These are phyloP conservation scores for Beauveria scarabaeidicola DNA, from an alignment of 2,329 filamentous ascomycete genomes.

Conservation along the genomic window DNA sequence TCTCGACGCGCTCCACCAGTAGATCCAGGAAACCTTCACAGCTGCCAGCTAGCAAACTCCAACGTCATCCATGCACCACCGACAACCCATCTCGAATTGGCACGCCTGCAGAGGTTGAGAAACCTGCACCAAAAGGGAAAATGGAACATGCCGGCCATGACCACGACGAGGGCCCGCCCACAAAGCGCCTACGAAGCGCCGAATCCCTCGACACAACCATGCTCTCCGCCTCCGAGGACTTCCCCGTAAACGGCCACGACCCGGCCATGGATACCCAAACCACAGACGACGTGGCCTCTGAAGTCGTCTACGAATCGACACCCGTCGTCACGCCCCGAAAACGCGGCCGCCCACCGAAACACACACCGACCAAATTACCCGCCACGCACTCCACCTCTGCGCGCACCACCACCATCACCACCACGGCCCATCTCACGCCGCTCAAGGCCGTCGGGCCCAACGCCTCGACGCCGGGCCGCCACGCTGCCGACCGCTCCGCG, in stretches of 20 bases:
- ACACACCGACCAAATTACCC: constrained; percentile 18
- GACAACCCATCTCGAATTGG: background rate
- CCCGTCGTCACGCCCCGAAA: constrained; percentile 27
- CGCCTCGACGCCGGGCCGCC: constrained; percentile 52
- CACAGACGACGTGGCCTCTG: background rate
- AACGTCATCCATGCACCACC: background rate
- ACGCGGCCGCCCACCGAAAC: constrained; percentile 24
- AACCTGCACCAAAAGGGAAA: background rate
- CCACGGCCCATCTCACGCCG: constrained; percentile 30
- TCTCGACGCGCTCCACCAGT: constrained; percentile 1
- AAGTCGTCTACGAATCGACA: constrained; percentile 10
- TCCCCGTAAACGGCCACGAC: background rate
- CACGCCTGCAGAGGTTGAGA: background rate
- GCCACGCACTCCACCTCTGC: constrained; percentile 27
- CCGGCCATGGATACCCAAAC: background rate
- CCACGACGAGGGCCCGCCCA: constrained; percentile 3
- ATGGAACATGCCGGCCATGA: constrained; percentile 1
- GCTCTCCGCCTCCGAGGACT: background rate
- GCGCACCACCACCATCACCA: constrained; percentile 13
- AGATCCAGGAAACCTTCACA: background rate
- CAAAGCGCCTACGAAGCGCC: constrained; percentile 8
- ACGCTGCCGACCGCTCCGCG: constrained; percentile 75
- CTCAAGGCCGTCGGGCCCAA: constrained; percentile 25
- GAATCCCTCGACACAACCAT: background rate
- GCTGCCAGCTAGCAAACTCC: background rate